Conservation (phyloP, 1,284 basidiomycete genomes). For the Hortiboletus rubellus region DNA sequence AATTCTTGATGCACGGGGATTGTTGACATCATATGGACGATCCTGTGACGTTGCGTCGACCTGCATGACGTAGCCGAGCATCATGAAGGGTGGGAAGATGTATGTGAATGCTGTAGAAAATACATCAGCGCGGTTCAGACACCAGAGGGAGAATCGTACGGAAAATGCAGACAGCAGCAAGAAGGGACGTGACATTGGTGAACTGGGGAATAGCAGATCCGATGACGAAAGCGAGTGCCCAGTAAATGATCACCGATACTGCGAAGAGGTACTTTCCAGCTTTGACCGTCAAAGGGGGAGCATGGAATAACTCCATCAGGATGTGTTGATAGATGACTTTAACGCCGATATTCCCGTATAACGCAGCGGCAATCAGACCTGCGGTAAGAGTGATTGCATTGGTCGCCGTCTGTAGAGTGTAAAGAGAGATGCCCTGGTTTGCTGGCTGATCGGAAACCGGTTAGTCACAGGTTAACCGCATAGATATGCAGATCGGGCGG, state of each 20-base stretch:
- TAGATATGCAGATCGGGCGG: not conserved
- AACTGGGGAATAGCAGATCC: conserved; percentile 64
- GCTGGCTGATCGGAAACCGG: conserved; percentile 40
- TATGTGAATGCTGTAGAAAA: conserved; percentile 50
- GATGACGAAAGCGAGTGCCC: conserved; percentile 57
- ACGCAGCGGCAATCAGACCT: conserved; percentile 55
- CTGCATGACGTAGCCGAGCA: conserved; percentile 49
- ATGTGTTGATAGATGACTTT: conserved; percentile 51
- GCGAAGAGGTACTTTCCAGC: conserved; percentile 49
- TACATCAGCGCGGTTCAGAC: conserved; percentile 19
- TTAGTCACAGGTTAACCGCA: conserved; percentile 1
- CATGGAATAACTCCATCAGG: conserved; percentile 54
- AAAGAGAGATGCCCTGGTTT: conserved; percentile 57
- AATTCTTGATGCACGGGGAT: conserved; percentile 27
- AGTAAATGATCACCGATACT: conserved; percentile 46
- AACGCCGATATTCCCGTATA: conserved; percentile 67
- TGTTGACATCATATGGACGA: conserved; percentile 35
- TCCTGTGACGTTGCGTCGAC: conserved; percentile 45
- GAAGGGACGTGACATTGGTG: conserved; percentile 51
- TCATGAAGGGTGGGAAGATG: conserved; percentile 60
- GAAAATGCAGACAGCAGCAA: conserved; percentile 61
- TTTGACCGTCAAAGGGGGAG: conserved; percentile 49
- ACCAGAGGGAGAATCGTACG: conserved; percentile 23
- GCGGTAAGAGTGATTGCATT: conserved; percentile 53
- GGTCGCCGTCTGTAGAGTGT: conserved; percentile 42